Percentiles rank a stretch among this genome's conserved stretches.
These are phyloP conservation scores for Polygonum maritimum DNA, from an alignment of 148 eudicot species.

Conservation along the genomic window DNA sequence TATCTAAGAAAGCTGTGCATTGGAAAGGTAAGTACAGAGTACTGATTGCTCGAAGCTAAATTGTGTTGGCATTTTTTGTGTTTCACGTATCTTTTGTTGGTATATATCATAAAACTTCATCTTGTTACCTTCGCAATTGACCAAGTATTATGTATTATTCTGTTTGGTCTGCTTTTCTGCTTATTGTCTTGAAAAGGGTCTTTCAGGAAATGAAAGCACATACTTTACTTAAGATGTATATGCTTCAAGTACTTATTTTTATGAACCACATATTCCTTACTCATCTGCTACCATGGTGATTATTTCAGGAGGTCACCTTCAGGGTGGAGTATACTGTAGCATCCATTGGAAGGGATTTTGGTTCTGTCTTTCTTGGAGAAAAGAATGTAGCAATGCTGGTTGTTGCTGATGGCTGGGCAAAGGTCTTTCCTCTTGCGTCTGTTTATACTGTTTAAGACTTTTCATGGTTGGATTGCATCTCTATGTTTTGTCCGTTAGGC, in stretches of 20 bases:
- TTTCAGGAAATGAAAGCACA: background rate
- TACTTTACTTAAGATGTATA: background rate
- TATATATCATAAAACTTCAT: background rate
- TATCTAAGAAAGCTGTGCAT: constrained; percentile 80
- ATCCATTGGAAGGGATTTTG: constrained; percentile 72
- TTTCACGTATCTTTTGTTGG: background rate
- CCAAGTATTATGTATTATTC: background rate
- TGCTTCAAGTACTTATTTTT: background rate
- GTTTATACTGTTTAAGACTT: background rate
- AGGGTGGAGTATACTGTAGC: constrained; percentile 60
- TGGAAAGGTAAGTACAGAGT: constrained; percentile 57
- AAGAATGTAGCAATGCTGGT: constrained; percentile 57
- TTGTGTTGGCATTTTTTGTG: background rate
- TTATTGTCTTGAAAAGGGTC: background rate
- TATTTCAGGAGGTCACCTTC: constrained; percentile 70
- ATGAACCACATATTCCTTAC: background rate
- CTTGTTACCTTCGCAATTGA: background rate
- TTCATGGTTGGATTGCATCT: constrained; percentile 1
- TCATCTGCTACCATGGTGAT: constrained; percentile 1
- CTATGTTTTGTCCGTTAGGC: background rate
- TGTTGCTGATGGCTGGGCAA: constrained; percentile 93
- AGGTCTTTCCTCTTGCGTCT: constrained; percentile 33
- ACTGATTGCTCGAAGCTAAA: background rate
- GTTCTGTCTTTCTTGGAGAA: constrained; percentile 54
- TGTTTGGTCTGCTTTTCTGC: background rate